These are phyloP conservation scores for Trametes villosa DNA, from an alignment of 768 basidiomycete genomes.

Conservation along the genomic window DNA sequence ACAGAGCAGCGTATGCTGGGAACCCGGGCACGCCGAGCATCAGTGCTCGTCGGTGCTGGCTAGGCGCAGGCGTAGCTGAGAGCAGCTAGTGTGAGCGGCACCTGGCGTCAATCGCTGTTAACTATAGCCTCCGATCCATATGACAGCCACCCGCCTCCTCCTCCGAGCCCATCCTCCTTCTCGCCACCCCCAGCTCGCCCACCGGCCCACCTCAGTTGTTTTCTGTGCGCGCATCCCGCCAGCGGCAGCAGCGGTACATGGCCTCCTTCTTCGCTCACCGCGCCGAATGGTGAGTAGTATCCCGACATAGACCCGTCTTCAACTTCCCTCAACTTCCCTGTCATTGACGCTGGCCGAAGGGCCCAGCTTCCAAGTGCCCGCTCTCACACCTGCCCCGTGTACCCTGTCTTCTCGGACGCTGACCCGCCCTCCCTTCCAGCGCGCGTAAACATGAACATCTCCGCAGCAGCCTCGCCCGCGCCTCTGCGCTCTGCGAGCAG, in stretches of 20 bases:
- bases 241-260: slow-evolving; percentile 11
- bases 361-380: background rate
- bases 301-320: too few relatives aligned
- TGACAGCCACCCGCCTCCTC: slow-evolving; percentile 9
- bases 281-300: slow-evolving; percentile 22
- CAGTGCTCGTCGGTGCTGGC: background rate
- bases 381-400: slow-evolving; percentile 5
- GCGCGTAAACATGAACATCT: slow-evolving; percentile 41
- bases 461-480: slow-evolving; percentile 33
- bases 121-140: slow-evolving; percentile 16
- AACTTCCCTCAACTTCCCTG: background rate
- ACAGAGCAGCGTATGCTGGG: background rate
- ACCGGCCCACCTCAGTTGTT: too few relatives aligned
- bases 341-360: background rate
- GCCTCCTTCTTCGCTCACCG: slow-evolving; percentile 18
- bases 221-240: too few relatives aligned
- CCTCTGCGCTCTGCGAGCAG: slow-evolving; percentile 36
- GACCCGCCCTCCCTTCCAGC: slow-evolving; percentile 25
- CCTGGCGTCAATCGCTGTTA: slow-evolving; percentile 19
- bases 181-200: background rate
- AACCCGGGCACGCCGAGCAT: background rate
- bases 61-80: background rate
- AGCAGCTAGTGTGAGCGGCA: background rate
- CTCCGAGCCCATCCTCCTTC: background rate
- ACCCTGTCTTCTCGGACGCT: slow-evolving; percentile 2